phyloP scores from a whole-genome alignment of 2,329 filamentous ascomycete species.

The Penicillium sp. region DNA sequence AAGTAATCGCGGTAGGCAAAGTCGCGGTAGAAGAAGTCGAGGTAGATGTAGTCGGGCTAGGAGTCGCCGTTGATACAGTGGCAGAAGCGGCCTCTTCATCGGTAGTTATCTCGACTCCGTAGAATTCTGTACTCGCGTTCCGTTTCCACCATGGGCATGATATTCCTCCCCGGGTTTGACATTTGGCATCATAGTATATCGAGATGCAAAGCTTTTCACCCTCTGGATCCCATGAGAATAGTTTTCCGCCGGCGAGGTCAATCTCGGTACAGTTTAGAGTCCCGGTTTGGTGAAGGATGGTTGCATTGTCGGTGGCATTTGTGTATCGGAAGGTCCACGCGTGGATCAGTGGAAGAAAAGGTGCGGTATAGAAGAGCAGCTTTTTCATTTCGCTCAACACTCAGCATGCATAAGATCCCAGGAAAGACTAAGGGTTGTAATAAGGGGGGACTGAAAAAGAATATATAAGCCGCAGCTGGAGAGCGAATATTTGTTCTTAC shows the following conservation, averaged over 20 bases:
- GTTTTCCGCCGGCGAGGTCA: constrained; percentile 6
- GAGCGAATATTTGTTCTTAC: too few relatives aligned
- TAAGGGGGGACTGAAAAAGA: too few relatives aligned
- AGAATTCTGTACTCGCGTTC: constrained; percentile 7
- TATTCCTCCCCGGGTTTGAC: constrained; percentile 7
- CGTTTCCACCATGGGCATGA: constrained; percentile 11
- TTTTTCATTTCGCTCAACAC: not conserved
- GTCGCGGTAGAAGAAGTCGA: not conserved
- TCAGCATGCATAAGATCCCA: not conserved
- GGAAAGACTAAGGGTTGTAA: not conserved
- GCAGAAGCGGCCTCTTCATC: constrained; percentile 2
- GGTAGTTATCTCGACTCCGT: constrained; percentile 5
- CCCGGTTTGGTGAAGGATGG: constrained; percentile 8
- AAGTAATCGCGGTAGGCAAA: not conserved
- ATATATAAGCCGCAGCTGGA: too few relatives aligned
- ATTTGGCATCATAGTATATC: constrained; percentile 12
- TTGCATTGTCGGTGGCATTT: constrained; percentile 9
- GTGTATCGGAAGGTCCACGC: constrained; percentile 17
- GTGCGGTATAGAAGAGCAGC: not conserved
- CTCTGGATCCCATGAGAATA: constrained; percentile 16
- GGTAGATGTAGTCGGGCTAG: not conserved
- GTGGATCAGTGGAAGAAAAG: constrained; percentile 3
- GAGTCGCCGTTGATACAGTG: not conserved
- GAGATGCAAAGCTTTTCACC: constrained; percentile 10
- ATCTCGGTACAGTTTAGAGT: constrained; percentile 8